phyloP scores from a whole-genome alignment of 1,284 basidiomycete species.

The Puccinia coronata region DNA sequence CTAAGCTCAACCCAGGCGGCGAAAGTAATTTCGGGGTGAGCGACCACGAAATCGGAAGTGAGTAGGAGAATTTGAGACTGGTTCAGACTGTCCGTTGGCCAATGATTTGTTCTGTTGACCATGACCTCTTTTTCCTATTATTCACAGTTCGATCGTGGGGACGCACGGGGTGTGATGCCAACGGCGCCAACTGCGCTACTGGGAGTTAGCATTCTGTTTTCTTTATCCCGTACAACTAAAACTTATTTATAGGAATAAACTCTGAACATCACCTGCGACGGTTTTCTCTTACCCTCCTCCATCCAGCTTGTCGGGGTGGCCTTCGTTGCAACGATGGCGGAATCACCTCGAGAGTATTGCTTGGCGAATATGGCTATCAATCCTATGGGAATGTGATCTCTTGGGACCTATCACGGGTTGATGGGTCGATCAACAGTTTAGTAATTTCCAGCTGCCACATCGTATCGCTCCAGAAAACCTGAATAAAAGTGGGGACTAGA shows the following conservation, averaged over 20 bases:
- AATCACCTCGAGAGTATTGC: constrained; percentile 50
- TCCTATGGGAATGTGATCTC: constrained; percentile 40
- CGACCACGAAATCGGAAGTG: constrained; percentile 49
- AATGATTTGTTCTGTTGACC: background rate
- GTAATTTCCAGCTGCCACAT: background rate
- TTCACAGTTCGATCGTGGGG: constrained; percentile 52
- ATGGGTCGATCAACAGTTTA: constrained; percentile 50
- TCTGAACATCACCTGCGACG: too few species aligned
- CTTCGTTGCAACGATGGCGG: constrained; percentile 51
- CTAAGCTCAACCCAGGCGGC: constrained; percentile 41
- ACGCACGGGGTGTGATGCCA: constrained; percentile 52
- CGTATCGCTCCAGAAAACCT: background rate
- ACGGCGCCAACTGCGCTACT: constrained; percentile 51
- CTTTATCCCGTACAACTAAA: background rate
- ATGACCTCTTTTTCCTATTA: background rate
- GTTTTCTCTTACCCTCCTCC: constrained; percentile 14
- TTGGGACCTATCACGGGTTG: constrained; percentile 51
- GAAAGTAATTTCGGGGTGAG: constrained; percentile 41
- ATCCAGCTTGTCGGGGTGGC: constrained; percentile 52
- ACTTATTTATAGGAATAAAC: background rate
- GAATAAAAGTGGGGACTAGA: background rate
- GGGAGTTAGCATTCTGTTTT: background rate
- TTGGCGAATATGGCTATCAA: constrained; percentile 46
- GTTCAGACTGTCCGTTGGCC: background rate
- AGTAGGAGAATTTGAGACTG: constrained; percentile 8